Conservation (phyloP, 768 basidiomycete species). For the Rhodosporidiobolus odoratus region DNA sequence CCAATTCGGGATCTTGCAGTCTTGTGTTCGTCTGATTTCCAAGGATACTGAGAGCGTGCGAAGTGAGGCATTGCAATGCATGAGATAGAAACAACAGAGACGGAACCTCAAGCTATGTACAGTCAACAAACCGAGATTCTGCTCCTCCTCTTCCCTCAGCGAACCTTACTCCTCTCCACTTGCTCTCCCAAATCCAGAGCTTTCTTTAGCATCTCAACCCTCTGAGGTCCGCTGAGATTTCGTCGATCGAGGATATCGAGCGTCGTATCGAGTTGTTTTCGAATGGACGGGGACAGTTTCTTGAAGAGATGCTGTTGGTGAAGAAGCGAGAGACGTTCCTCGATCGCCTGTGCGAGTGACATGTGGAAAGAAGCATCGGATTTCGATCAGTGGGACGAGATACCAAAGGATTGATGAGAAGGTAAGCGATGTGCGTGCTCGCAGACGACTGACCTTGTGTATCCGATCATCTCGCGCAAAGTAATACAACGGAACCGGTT, state of each 20-base stretch:
- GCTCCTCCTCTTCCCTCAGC: background rate
- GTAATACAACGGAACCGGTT: slow-evolving; percentile 62
- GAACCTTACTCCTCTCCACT: background rate
- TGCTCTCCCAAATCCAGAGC: slow-evolving; percentile 54
- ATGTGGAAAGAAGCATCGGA: background rate
- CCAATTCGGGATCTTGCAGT: too few species aligned
- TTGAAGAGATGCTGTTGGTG: slow-evolving; percentile 42
- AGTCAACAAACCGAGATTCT: too few species aligned
- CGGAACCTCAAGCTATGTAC: too few species aligned
- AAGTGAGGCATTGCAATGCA: too few species aligned
- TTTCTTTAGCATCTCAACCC: slow-evolving; percentile 59
- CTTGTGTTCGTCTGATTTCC: too few species aligned
- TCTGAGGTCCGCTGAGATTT: slow-evolving; percentile 61
- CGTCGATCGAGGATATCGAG: slow-evolving; percentile 63
- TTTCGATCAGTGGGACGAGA: too few species aligned
- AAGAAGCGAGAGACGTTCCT: slow-evolving; percentile 49
- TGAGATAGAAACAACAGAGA: too few species aligned
- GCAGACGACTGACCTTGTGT: too few species aligned
- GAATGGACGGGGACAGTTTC: slow-evolving; percentile 58
- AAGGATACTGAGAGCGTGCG: too few species aligned
- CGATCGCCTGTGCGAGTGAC: slow-evolving; percentile 56
- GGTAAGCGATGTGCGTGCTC: too few species aligned
- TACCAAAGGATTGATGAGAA: background rate
- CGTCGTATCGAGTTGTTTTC: slow-evolving; percentile 65
- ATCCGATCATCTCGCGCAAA: slow-evolving; percentile 85